Evolutionary conservation across 2,329 filamentous ascomycete genomes (phyloP).

Genomic region (Cladorrhinum sp.): DNA sequence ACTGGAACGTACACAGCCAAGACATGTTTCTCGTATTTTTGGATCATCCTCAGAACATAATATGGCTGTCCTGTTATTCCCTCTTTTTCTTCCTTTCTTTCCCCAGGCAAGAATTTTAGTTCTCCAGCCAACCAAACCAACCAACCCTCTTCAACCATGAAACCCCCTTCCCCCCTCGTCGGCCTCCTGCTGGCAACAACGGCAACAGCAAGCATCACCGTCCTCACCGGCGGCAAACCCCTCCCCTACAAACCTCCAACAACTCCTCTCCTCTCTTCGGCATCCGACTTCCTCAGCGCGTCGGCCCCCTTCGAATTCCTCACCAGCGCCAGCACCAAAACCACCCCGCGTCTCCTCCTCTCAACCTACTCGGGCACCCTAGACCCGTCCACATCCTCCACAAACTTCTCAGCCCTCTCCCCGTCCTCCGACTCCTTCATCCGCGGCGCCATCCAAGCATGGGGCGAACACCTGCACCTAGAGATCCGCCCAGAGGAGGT

Average conservation of each 20-base stretch:
- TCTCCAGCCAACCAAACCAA: neutral
- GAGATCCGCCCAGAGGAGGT: constrained; percentile 51
- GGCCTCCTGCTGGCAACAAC: neutral
- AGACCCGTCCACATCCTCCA: constrained; percentile 13
- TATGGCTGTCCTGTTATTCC: neutral
- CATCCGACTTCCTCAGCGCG: constrained; percentile 21
- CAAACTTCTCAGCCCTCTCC: constrained; percentile 18
- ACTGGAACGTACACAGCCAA: neutral
- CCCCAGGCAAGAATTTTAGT: neutral
- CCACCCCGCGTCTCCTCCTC: constrained; percentile 23
- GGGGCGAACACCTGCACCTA: constrained; percentile 49
- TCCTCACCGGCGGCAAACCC: constrained; percentile 28
- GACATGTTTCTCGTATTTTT: neutral
- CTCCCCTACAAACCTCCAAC: constrained; percentile 11
- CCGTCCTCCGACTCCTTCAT: constrained; percentile 41
- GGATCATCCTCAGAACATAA: neutral
- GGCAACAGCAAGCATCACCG: constrained; percentile 16
- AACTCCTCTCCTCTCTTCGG: constrained; percentile 9
- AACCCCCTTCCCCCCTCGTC: neutral
- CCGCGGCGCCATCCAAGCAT: constrained; percentile 44
- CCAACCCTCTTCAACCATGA: neutral
- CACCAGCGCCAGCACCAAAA: constrained; percentile 2
- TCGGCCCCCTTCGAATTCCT: constrained; percentile 25
- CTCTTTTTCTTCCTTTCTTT: neutral
- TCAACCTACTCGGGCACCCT: constrained; percentile 22